Evolutionary conservation across 129 eudicot species (phyloP).

Genomic region (Cynara cardunculus): DNA sequence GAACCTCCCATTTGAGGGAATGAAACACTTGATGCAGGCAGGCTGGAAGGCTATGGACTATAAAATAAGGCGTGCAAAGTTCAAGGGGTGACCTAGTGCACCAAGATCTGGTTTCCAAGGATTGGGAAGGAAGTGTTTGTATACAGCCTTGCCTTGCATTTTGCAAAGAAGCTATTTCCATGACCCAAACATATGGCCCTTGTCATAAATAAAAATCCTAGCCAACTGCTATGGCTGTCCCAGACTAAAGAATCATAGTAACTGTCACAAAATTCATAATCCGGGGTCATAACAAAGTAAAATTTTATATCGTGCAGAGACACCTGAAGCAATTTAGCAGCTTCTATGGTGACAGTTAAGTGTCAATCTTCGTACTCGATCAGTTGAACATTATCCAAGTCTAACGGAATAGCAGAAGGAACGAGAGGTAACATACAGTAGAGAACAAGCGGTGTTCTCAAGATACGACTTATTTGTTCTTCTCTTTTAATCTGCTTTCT

Average conservation of each 20-base stretch:
- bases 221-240: not conserved
- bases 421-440: not conserved
- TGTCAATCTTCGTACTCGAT: not conserved
- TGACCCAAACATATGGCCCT: not conserved
- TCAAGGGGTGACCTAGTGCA: not conserved
- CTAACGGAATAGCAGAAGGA: not conserved
- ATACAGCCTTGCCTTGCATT: not conserved
- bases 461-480: no score
- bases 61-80: not conserved
- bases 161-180: not conserved
- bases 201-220: not conserved
- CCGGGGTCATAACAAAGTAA: not conserved
- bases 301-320: not conserved
- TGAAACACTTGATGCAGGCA: not conserved
- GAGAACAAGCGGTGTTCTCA: not conserved
- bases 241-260: not conserved
- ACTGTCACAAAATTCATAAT: not conserved
- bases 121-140: not conserved
- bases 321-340: not conserved
- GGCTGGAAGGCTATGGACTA: not conserved
- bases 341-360: not conserved
- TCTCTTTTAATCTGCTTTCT: not conserved
- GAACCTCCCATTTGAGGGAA: not conserved
- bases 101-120: not conserved
- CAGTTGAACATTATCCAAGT: not conserved